Conservation (phyloP, 495 filamentous ascomycete genomes). For the Hypomontagnella submonticulosa region DNA sequence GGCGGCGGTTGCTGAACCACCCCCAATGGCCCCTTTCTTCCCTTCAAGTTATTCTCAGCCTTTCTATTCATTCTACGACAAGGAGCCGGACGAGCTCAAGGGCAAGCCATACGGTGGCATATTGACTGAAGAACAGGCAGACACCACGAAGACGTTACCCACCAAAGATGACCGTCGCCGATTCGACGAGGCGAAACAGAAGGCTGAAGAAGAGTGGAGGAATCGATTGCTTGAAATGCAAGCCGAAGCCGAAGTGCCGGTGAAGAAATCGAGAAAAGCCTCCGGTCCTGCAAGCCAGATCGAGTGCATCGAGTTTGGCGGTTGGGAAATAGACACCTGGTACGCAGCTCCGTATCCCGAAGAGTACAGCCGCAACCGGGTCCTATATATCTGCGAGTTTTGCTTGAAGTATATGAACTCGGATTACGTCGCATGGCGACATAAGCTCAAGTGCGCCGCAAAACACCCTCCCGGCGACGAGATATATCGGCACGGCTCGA, state of each 20-base stretch:
- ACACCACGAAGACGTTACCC: constrained; percentile 89
- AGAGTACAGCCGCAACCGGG: constrained; percentile 94
- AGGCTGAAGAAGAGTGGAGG: constrained; percentile 93
- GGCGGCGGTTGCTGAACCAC: constrained; percentile 48
- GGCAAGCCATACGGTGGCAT: constrained; percentile 97
- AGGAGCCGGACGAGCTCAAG: constrained; percentile 87
- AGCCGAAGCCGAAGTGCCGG: constrained; percentile 55
- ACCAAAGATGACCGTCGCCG: constrained; percentile 78
- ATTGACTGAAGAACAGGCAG: constrained; percentile 85
- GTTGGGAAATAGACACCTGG: constrained; percentile 98
- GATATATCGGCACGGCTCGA: constrained; percentile 92
- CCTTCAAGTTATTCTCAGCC: constrained; percentile 68
- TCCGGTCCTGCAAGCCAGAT: constrained; percentile 93
- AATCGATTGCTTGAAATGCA: constrained; percentile 60
- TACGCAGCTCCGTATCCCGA: constrained; percentile 99
- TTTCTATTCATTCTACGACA: constrained; percentile 86
- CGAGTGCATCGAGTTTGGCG: constrained; percentile 97
- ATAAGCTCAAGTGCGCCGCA: constrained; percentile 96
- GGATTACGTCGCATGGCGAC: constrained; percentile 95
- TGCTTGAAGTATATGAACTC: constrained; percentile 99
- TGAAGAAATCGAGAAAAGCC: constrained; percentile 69
- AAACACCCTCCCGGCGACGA: constrained; percentile 98
- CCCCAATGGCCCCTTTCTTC: constrained; percentile 62
- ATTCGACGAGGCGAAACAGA: constrained; percentile 88
- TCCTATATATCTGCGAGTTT: constrained; percentile 98